Percentiles rank a stretch among this genome's conserved stretches.
phyloP scores from a whole-genome alignment of 2,329 filamentous ascomycete genomes.

The Bipolaris gigantea region DNA sequence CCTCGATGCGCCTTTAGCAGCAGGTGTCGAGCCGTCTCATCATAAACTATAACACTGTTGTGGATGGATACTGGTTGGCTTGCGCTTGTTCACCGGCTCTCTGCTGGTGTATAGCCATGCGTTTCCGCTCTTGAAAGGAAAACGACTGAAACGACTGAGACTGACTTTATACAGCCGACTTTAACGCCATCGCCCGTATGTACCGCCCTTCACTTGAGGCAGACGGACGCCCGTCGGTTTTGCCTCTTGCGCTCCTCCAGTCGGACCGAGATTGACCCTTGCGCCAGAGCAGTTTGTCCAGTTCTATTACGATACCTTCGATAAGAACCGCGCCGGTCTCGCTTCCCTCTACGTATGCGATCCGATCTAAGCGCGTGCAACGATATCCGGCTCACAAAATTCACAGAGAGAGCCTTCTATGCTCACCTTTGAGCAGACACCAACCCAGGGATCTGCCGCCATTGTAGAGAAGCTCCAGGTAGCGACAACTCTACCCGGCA shows the following conservation, averaged over 20 bases:
- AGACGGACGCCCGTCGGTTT: neutral
- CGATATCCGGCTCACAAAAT: slow-evolving; percentile 7
- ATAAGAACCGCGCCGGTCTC: slow-evolving; percentile 67
- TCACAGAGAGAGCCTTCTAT: slow-evolving; percentile 71
- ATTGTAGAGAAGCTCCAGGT: slow-evolving; percentile 86
- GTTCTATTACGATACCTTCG: slow-evolving; percentile 91
- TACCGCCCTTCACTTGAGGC: neutral
- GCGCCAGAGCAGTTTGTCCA: slow-evolving; percentile 77
- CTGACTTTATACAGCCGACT: slow-evolving; percentile 16
- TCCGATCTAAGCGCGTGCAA: neutral
- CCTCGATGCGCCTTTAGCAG: slow-evolving; percentile 4
- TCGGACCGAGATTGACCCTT: slow-evolving; percentile 19
- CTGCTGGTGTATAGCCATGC: neutral
- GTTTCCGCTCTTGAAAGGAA: too few relatives aligned
- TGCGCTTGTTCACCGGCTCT: neutral
- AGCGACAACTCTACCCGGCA: slow-evolving; percentile 38
- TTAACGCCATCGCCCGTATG: slow-evolving; percentile 18
- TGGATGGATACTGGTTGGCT: neutral
- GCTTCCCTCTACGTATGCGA: slow-evolving; percentile 75
- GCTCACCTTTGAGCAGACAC: slow-evolving; percentile 84
- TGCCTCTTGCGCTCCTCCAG: neutral
- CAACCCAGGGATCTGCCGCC: slow-evolving; percentile 61
- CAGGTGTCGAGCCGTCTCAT: neutral
- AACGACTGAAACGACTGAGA: neutral
- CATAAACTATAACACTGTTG: neutral